phyloP scores from a whole-genome alignment of 495 filamentous ascomycete genomes.

The Sabuloglossum arenarium region DNA sequence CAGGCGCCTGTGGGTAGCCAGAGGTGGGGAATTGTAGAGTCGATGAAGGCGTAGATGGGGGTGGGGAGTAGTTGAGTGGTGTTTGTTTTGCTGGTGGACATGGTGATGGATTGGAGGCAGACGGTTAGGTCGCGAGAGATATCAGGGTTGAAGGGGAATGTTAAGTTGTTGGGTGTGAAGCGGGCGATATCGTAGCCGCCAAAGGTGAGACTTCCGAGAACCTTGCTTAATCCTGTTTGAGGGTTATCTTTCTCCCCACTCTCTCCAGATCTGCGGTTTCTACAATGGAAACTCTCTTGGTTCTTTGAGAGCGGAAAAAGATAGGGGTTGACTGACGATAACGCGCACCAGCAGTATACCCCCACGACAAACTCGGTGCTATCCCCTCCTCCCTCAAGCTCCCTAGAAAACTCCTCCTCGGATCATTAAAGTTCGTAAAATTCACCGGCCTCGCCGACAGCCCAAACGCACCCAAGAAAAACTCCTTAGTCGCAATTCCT shows the following conservation, averaged over 20 bases:
- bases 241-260: neutral
- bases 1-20: constrained; percentile 33
- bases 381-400: neutral
- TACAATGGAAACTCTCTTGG: too few species aligned
- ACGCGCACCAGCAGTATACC: constrained; percentile 1
- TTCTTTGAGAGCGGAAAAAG: too few species aligned
- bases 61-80: constrained; percentile 19
- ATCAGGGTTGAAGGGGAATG: constrained; percentile 29
- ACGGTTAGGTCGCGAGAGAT: constrained; percentile 30
- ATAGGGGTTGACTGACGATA: neutral
- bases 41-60: constrained; percentile 19
- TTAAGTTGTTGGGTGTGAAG: constrained; percentile 30
- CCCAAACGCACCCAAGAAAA: constrained; percentile 17
- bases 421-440: constrained; percentile 12
- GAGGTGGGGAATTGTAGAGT: constrained; percentile 31
- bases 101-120: constrained; percentile 29
- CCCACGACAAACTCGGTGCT: neutral
- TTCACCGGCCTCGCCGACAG: constrained; percentile 10
- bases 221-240: constrained; percentile 3
- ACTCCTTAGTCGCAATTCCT: constrained; percentile 14
- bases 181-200: constrained; percentile 43
- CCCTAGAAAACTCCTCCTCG: constrained; percentile 13
- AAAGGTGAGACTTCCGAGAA: constrained; percentile 34
- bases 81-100: constrained; percentile 20
- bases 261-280: neutral